Evolutionary conservation across 1,284 basidiomycete species (phyloP).

Genomic region (Ganoderma boninense): DNA sequence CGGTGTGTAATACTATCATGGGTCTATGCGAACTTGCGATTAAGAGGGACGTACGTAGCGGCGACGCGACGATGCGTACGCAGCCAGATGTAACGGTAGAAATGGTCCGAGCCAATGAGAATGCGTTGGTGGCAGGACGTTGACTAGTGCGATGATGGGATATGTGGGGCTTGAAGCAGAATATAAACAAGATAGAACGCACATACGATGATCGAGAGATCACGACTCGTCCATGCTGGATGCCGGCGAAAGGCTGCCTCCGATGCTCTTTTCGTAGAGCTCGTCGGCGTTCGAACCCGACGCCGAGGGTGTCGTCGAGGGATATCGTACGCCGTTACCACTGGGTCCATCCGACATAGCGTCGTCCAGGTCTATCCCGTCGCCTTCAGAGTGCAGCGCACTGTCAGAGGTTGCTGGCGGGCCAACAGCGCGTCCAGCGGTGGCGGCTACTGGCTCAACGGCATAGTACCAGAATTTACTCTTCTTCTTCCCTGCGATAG

Average conservation of each 20-base stretch:
- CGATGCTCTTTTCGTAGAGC: constrained; percentile 39
- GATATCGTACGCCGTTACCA: constrained; percentile 26
- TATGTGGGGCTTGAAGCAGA: constrained; percentile 8
- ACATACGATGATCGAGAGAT: constrained; percentile 17
- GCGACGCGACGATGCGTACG: constrained; percentile 10
- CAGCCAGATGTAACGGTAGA: constrained; percentile 16
- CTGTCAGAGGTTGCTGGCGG: constrained; percentile 13
- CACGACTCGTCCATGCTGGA: constrained; percentile 45
- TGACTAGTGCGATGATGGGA: constrained; percentile 15
- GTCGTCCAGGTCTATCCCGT: constrained; percentile 17
- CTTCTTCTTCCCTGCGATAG: constrained; percentile 77
- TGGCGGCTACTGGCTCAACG: constrained; percentile 64
- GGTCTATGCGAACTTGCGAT: constrained; percentile 27
- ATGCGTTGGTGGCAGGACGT: constrained; percentile 18
- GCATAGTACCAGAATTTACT: constrained; percentile 87
- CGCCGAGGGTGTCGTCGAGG: constrained; percentile 28
- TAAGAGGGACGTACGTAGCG: constrained; percentile 23
- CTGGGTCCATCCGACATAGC: constrained; percentile 24
- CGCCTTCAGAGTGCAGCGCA: constrained; percentile 26
- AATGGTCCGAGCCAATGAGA: constrained; percentile 21
- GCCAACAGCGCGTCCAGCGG: constrained; percentile 20
- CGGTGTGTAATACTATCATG: constrained; percentile 17
- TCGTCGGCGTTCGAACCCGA: constrained; percentile 33
- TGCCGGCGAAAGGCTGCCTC: constrained; percentile 42
- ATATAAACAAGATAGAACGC: constrained; percentile 27